Evolutionary conservation across 148 eudicot genomes (phyloP).

Genomic region (Cornus kousa): DNA sequence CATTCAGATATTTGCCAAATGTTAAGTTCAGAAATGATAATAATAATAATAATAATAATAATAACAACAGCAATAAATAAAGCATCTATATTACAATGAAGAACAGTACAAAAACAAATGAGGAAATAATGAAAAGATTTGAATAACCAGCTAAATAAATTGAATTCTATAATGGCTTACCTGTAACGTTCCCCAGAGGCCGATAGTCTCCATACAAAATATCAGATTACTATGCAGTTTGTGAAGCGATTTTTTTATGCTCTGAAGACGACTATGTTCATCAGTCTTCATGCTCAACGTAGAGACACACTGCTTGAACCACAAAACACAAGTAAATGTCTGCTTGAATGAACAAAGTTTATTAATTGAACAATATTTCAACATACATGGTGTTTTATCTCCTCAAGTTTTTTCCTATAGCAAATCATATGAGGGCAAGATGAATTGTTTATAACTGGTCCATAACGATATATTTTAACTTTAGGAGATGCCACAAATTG

Average conservation of each 20-base stretch:
- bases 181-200: slow-evolving; percentile 79
- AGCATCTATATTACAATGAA: background rate
- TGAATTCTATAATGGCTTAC: slow-evolving; percentile 33
- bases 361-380: slow-evolving; percentile 18
- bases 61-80: background rate
- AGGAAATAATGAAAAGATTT: background rate
- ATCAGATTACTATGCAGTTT: slow-evolving; percentile 53
- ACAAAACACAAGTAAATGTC: slow-evolving; percentile 2
- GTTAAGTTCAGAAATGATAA: background rate
- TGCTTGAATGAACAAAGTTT: background rate
- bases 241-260: slow-evolving; percentile 57
- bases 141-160: slow-evolving; percentile 4
- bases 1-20: background rate
- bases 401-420: slow-evolving; percentile 55
- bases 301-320: slow-evolving; percentile 54
- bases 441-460: slow-evolving; percentile 26
- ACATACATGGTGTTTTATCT: slow-evolving; percentile 64
- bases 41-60: no score
- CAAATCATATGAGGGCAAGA: slow-evolving; percentile 28
- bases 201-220: slow-evolving; percentile 72
- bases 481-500: slow-evolving; percentile 67
- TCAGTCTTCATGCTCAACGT: slow-evolving; percentile 35
- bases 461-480: slow-evolving; percentile 58
- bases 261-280: slow-evolving; percentile 40
- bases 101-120: slow-evolving; percentile 4